Conservation (phyloP, 805 yeast species). For the Wickerhamiella musiphila region DNA sequence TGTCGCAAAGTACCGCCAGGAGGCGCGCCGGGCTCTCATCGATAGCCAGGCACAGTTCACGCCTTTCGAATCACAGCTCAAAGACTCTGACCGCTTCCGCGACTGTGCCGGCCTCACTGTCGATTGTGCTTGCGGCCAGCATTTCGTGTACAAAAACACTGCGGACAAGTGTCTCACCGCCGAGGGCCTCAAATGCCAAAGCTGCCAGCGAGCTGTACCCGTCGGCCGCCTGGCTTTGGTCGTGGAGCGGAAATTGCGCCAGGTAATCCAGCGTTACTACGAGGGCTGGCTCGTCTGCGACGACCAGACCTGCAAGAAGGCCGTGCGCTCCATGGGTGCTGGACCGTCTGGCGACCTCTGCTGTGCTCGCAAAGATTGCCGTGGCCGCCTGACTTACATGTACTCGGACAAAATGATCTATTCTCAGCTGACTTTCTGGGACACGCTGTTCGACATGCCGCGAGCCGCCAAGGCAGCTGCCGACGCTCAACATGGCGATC, state of each 20-base stretch:
- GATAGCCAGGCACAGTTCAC: not conserved
- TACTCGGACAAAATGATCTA: conserved; percentile 69
- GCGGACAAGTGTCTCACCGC: conserved; percentile 35
- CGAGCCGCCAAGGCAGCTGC: conserved; percentile 26
- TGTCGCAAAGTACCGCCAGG: conserved; percentile 7
- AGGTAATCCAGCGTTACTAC: conserved; percentile 58
- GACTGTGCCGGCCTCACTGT: conserved; percentile 39
- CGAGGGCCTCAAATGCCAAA: conserved; percentile 53
- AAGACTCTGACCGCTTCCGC: conserved; percentile 65
- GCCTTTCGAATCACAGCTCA: conserved; percentile 2
- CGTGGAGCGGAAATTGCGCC: conserved; percentile 53
- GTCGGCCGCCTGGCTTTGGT: conserved; percentile 47
- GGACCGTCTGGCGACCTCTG: conserved; percentile 56
- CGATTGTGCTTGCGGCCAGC: conserved; percentile 43
- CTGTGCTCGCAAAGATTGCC: conserved; percentile 41
- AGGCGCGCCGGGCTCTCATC: not conserved
- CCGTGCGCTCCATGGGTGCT: conserved; percentile 59
- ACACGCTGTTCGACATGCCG: conserved; percentile 64
- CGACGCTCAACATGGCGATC: conserved; percentile 33
- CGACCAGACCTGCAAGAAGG: conserved; percentile 62
- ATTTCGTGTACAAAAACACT: conserved; percentile 61
- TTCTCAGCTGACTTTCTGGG: conserved; percentile 68
- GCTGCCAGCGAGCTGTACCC: conserved; percentile 38
- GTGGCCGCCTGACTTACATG: conserved; percentile 64
- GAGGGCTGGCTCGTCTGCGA: conserved; percentile 78